Conservation (phyloP, 202 grass and related monocot genomes). For the Hordeum pubiflorum region DNA sequence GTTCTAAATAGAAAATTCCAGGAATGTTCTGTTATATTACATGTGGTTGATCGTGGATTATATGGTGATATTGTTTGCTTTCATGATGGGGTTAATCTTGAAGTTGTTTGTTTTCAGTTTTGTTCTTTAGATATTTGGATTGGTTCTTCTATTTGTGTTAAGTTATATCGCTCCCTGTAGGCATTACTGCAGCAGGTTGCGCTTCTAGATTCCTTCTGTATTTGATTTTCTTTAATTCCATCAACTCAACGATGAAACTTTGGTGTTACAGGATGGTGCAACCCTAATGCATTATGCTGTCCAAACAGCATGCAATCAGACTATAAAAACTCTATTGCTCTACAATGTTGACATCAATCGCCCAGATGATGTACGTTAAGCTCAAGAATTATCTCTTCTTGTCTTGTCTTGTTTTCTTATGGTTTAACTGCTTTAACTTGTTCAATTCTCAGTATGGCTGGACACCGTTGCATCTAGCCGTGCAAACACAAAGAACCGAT, state of each 20-base stretch:
- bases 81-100: background rate
- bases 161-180: background rate
- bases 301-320: constrained; percentile 67
- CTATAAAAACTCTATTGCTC: constrained; percentile 76
- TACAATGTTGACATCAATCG: constrained; percentile 91
- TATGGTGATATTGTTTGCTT: background rate
- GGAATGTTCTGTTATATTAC: background rate
- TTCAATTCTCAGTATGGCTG: constrained; percentile 64
- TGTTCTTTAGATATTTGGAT: background rate
- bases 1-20: background rate
- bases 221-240: background rate
- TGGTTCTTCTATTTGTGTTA: background rate
- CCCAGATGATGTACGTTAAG: constrained; percentile 64
- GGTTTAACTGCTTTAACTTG: constrained; percentile 8
- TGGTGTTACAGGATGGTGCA: constrained; percentile 73
- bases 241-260: background rate
- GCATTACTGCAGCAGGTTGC: background rate
- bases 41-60: background rate
- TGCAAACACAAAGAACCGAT: constrained; percentile 86
- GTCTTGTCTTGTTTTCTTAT: background rate
- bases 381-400: background rate
- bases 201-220: background rate
- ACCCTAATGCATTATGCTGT: constrained; percentile 94
- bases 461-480: constrained; percentile 93
- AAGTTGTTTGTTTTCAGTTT: background rate